Evolutionary conservation across 345 rosid genomes (phyloP), one percentile per base, ranked within the genome.

Genomic region (Hypericum androsaemum): DNA sequence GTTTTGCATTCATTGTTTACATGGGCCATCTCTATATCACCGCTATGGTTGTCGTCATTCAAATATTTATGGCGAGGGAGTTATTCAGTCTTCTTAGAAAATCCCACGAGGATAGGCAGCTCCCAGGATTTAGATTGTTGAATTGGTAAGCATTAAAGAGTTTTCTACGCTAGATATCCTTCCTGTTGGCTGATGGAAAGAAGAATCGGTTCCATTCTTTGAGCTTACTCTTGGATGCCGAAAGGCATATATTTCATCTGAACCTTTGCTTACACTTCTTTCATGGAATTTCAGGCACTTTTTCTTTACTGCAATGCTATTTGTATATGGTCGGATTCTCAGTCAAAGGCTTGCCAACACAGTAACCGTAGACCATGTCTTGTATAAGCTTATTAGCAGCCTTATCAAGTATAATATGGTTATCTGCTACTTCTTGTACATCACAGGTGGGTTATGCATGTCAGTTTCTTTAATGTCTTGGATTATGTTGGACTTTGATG

Each of bases 211-310:
- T 44, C 41, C 32, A 53, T 15, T 73, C 66, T 17, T 77, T 88
- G 98, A 84, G 88, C 66, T 92, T 92, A 74, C 88, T 92, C 84
- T 88, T 92, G 79, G 85, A 96, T 43, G 97, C 84, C 16, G 6
- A 8, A 43, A 43, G 12, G 3, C 14, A 10, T 6, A 15, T n/a
- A 10, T 7, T 6, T 43, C 14, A 43, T 15, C 7, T 43, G 13
- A 43, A 43, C 12, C 32, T 43, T 5, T 43, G 47, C 14, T 9
- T 1, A 10, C 14, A 10, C 8, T 12, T 9, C 32, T 22, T 22
- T 22, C 32, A 22, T 22, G 32, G 32, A 22, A 22, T 22, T 1
- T 4, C 47, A 43, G 47, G 47, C 47, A 63, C 41, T 63, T 63
- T 39, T 56, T 63, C 54, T 63, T 63, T 56, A 63, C 67, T 1